phyloP scores from a whole-genome alignment of 331 rosid species.

The Saraca asoca region DNA sequence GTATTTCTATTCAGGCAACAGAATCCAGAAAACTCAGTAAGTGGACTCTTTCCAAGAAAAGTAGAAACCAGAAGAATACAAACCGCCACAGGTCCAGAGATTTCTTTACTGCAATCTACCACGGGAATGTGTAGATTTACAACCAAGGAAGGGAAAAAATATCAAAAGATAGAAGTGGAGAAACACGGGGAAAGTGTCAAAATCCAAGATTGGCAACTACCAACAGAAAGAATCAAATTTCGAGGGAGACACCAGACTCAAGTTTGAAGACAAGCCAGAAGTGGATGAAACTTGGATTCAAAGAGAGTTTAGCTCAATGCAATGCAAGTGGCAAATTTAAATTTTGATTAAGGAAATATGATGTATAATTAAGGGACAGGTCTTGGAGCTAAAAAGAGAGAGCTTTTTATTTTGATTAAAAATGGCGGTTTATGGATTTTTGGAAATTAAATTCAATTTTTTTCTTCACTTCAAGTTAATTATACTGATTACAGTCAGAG shows the following conservation, averaged over 20 bases:
- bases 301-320: slow-evolving; percentile 57
- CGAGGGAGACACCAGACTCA: slow-evolving; percentile 39
- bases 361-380: neutral
- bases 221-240: slow-evolving; percentile 39
- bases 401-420: slow-evolving; percentile 11
- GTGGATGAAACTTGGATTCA: slow-evolving; percentile 63
- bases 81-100: slow-evolving; percentile 6
- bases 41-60: slow-evolving; percentile 39
- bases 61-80: slow-evolving; percentile 33
- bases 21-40: slow-evolving; percentile 45
- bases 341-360: slow-evolving; percentile 20
- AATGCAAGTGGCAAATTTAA: slow-evolving; percentile 26
- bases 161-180: neutral
- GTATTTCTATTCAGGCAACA: slow-evolving; percentile 24
- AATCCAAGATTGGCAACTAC: slow-evolving; percentile 49
- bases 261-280: slow-evolving; percentile 44
- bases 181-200: slow-evolving; percentile 15
- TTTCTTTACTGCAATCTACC: slow-evolving; percentile 26
- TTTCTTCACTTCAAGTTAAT: neutral
- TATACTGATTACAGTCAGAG: slow-evolving; percentile 26
- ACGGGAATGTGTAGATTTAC: slow-evolving; percentile 22
- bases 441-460: neutral
- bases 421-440: slow-evolving; percentile 18
- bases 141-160: slow-evolving; percentile 3
- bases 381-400: slow-evolving; percentile 7